Percentiles rank a stretch among this genome's conserved stretches.
Conservation (phyloP, 2,329 filamentous ascomycete genomes). For the Chaetomium strumarium region DNA sequence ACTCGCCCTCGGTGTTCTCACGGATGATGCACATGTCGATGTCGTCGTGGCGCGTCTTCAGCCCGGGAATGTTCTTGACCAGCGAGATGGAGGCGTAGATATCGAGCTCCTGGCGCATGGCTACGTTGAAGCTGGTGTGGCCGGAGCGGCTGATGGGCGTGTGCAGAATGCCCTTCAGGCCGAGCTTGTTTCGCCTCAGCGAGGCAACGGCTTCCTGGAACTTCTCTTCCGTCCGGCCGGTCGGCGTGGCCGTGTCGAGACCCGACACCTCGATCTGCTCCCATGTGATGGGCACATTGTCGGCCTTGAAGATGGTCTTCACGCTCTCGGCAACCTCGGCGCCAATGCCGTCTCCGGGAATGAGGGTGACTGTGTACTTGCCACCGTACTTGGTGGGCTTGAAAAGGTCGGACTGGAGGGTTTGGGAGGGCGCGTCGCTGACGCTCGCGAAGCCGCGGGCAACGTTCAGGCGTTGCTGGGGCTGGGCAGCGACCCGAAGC, state of each 20-base stretch:
- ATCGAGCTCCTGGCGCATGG: conserved; percentile 96
- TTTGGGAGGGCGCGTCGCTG: conserved; percentile 51
- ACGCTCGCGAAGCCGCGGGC: conserved; percentile 69
- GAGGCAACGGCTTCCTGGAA: conserved; percentile 95
- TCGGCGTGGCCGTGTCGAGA: conserved; percentile 65
- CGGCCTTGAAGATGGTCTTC: conserved; percentile 99
- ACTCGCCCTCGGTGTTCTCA: conserved; percentile 99
- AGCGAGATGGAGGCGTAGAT: conserved; percentile 97
- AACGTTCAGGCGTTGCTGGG: conserved; percentile 34
- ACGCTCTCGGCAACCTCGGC: conserved; percentile 96
- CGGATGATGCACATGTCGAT: conserved; percentile 99
- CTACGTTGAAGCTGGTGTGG: conserved; percentile 99
- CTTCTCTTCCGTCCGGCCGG: conserved; percentile 83
- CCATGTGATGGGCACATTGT: conserved; percentile 98
- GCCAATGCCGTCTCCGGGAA: conserved; percentile 98
- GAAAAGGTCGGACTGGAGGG: conserved; percentile 91
- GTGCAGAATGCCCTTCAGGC: conserved; percentile 97
- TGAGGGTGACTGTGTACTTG: conserved; percentile 98
- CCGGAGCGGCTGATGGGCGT: conserved; percentile 94
- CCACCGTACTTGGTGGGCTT: conserved; percentile 98
- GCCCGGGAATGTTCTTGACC: conserved; percentile 99
- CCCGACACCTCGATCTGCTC: conserved; percentile 96
- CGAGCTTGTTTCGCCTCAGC: conserved; percentile 96
- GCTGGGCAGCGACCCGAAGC: conserved; percentile 43
- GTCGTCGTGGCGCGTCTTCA: conserved; percentile 93